Conservation (phyloP, 768 basidiomycete genomes). For the Pleurotus djamor region DNA sequence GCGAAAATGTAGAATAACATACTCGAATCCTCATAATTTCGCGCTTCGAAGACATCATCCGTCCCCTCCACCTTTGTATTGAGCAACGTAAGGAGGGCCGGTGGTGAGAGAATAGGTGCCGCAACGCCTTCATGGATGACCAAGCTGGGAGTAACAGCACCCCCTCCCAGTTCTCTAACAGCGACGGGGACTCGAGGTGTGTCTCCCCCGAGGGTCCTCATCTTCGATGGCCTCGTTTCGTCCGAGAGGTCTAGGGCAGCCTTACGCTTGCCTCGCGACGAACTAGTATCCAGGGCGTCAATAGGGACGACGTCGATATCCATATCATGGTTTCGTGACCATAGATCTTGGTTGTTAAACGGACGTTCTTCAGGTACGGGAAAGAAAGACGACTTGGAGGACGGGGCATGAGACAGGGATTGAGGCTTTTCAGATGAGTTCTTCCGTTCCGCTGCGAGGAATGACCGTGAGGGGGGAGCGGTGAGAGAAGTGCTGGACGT, state of each 20-base stretch:
- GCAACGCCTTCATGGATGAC: conserved; percentile 4
- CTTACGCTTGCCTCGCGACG: conserved; percentile 50
- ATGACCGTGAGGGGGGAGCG: conserved; percentile 8
- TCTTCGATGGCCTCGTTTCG: conserved; percentile 28
- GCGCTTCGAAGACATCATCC: conserved; percentile 70
- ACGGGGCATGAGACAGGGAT: conserved; percentile 16
- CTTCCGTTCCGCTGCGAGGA: not conserved
- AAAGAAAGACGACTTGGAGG: conserved; percentile 32
- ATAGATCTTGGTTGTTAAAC: conserved; percentile 35
- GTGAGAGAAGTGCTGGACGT: conserved; percentile 7
- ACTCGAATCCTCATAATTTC: conserved; percentile 73
- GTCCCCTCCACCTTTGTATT: conserved; percentile 60
- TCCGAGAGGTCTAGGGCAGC: conserved; percentile 37
- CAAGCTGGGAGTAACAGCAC: not conserved
- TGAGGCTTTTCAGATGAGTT: conserved; percentile 11
- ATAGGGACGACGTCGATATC: conserved; percentile 52
- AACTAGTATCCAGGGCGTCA: conserved; percentile 44
- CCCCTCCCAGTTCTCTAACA: conserved; percentile 50
- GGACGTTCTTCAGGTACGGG: conserved; percentile 49
- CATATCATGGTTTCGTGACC: conserved; percentile 36
- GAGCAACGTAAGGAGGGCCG: conserved; percentile 59
- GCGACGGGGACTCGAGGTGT: conserved; percentile 45
- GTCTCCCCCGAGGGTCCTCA: conserved; percentile 71
- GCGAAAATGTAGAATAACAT: conserved; percentile 17
- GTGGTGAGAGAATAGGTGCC: conserved; percentile 46